Evolutionary conservation across 495 filamentous ascomycete species (phyloP).

Genomic region (Platismatia glauca): DNA sequence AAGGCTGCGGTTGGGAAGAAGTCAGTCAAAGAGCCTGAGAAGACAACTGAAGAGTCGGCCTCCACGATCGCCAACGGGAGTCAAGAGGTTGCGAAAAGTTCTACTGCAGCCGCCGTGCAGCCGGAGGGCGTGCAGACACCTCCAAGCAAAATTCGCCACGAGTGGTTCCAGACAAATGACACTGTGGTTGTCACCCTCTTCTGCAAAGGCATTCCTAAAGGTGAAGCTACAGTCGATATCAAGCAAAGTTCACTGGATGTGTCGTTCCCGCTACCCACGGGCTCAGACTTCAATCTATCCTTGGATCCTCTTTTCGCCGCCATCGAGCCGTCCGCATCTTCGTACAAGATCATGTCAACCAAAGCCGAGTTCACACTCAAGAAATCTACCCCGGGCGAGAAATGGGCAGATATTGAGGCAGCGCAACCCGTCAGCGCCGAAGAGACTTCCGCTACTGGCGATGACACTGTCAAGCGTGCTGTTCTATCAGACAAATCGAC

Average conservation of each 20-base stretch:
- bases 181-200: constrained; percentile 61
- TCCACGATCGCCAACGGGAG: background rate
- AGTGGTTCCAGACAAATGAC: constrained; percentile 68
- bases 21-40: constrained; percentile 21
- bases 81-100: constrained; percentile 3
- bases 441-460: constrained; percentile 24
- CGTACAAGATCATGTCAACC: constrained; percentile 56
- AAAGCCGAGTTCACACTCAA: constrained; percentile 77
- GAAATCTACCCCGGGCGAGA: constrained; percentile 58
- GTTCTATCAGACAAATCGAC: constrained; percentile 19
- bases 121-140: constrained; percentile 38
- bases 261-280: constrained; percentile 54
- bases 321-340: constrained; percentile 53
- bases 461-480: constrained; percentile 18
- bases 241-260: constrained; percentile 49
- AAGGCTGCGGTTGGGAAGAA: constrained; percentile 23
- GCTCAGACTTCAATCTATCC: constrained; percentile 53
- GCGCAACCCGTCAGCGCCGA: constrained; percentile 30
- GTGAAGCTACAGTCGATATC: constrained; percentile 50
- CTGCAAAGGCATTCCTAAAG: constrained; percentile 62
- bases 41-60: constrained; percentile 13
- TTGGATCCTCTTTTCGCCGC: constrained; percentile 61
- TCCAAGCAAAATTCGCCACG: constrained; percentile 59
- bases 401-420: constrained; percentile 67
- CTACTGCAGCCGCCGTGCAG: constrained; percentile 13